Evolutionary conservation across 208 protist species (phyloP).

Genomic region (Leishmania gerbilli): DNA sequence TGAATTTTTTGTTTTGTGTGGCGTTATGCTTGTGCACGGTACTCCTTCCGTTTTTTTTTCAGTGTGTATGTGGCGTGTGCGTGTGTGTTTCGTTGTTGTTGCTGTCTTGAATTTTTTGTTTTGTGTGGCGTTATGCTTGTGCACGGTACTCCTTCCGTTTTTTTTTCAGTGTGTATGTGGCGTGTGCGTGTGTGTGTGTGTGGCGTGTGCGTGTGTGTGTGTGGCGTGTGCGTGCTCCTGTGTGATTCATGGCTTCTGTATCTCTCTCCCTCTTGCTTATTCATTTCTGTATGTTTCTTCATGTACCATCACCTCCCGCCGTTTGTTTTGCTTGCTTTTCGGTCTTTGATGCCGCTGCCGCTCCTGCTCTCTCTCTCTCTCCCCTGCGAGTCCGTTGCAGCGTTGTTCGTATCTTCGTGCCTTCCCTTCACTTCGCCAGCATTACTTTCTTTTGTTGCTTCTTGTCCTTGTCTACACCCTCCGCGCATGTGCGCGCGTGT

Average conservation of each 20-base stretch:
- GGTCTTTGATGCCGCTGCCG: conserved; percentile 6
- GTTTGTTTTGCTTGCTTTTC: conserved; percentile 1
- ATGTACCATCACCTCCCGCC: too few species aligned
- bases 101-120: too few species aligned
- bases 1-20: too few species aligned
- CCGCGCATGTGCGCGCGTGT: not conserved
- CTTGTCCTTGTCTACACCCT: not conserved
- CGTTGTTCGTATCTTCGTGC: conserved; percentile 3
- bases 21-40: too few species aligned
- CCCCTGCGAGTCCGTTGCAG: not conserved
- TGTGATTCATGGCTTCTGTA: too few species aligned
- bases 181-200: not conserved
- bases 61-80: not conserved
- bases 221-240: not conserved
- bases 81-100: too few species aligned
- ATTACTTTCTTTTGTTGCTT: not conserved
- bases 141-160: too few species aligned
- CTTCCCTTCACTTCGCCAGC: not conserved
- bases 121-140: too few species aligned
- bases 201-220: not conserved
- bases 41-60: too few species aligned
- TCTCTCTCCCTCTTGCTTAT: too few species aligned
- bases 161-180: too few species aligned
- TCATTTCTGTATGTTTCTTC: too few species aligned
- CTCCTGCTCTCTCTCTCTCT: conserved; percentile 5